Conservation (phyloP, 352 stramenopile species). For the Phytophthora fragariae region DNA sequence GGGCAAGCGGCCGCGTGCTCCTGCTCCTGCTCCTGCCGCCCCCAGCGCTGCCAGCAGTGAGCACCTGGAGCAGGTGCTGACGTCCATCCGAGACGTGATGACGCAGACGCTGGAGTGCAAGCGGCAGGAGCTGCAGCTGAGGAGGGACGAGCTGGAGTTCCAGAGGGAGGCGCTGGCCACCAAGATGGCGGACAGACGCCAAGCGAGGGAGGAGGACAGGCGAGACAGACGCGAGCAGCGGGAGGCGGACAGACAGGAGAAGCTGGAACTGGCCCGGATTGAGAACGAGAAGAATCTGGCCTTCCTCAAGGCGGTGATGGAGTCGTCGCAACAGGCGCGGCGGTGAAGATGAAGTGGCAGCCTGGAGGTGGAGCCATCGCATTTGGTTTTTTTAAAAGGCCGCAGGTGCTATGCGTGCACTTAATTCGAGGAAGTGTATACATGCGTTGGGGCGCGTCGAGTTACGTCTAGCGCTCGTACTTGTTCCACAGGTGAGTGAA, state of each 20-base stretch:
- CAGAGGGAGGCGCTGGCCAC: slow-evolving; percentile 33
- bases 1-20: slow-evolving; percentile 26
- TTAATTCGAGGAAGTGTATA: too few relatives aligned
- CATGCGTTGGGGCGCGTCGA: neutral
- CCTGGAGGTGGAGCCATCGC: too few relatives aligned
- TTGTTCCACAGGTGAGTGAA: slow-evolving; percentile 70
- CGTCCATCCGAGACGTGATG: slow-evolving; percentile 32
- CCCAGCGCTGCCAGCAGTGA: neutral
- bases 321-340: slow-evolving; percentile 33
- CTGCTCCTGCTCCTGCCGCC: neutral
- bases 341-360: slow-evolving; percentile 8
- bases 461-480: slow-evolving; percentile 47
- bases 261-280: slow-evolving; percentile 37
- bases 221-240: slow-evolving; percentile 31
- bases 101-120: slow-evolving; percentile 23
- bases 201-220: slow-evolving; percentile 34
- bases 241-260: slow-evolving; percentile 37
- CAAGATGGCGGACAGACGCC: slow-evolving; percentile 36
- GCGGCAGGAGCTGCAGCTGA: slow-evolving; percentile 34
- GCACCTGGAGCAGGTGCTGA: slow-evolving; percentile 21
- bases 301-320: slow-evolving; percentile 44
- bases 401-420: too few relatives aligned
- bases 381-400: too few relatives aligned
- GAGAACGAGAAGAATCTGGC: slow-evolving; percentile 47
- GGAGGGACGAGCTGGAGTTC: slow-evolving; percentile 37